phyloP scores from a whole-genome alignment of 164 flowering plant genomes.

The Magnolia changhungtana region DNA sequence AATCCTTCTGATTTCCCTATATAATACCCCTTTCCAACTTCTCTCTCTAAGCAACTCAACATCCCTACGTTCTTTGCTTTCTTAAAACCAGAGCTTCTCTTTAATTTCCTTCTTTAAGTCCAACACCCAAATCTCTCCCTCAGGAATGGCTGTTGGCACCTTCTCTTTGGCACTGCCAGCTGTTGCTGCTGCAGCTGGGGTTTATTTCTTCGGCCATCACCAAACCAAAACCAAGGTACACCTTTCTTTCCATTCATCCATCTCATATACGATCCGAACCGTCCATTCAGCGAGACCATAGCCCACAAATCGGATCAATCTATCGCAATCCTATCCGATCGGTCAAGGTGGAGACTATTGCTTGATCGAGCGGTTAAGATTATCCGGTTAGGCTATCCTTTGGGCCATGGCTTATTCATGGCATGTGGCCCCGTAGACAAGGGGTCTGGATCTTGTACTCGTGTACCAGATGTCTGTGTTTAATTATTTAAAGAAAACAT shows the following conservation, averaged over 20 bases:
- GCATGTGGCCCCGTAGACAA: background rate
- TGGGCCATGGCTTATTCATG: background rate
- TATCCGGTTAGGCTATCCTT: background rate
- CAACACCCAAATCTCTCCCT: background rate
- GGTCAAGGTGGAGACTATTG: no score
- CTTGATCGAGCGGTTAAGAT: no score
- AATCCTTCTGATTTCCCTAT: no score
- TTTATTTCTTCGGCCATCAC: constrained; percentile 21
- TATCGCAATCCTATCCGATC: no score
- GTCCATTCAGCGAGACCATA: no score
- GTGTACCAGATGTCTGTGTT: background rate
- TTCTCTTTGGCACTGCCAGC: constrained; percentile 23
- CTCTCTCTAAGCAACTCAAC: background rate
- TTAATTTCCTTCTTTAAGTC: background rate
- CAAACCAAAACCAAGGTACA: constrained; percentile 18
- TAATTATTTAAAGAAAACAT: no score
- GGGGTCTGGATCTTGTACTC: background rate
- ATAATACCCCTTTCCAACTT: background rate
- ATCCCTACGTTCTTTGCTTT: background rate
- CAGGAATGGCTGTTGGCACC: constrained; percentile 16
- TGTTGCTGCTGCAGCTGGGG: constrained; percentile 28
- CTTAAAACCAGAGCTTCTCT: background rate
- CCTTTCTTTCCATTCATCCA: background rate
- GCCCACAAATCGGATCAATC: no score
- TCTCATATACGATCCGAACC: no score